Percentiles rank a stretch among this genome's conserved stretches.
phyloP scores from a whole-genome alignment of 495 filamentous ascomycete species.

The Poronia punctata region DNA sequence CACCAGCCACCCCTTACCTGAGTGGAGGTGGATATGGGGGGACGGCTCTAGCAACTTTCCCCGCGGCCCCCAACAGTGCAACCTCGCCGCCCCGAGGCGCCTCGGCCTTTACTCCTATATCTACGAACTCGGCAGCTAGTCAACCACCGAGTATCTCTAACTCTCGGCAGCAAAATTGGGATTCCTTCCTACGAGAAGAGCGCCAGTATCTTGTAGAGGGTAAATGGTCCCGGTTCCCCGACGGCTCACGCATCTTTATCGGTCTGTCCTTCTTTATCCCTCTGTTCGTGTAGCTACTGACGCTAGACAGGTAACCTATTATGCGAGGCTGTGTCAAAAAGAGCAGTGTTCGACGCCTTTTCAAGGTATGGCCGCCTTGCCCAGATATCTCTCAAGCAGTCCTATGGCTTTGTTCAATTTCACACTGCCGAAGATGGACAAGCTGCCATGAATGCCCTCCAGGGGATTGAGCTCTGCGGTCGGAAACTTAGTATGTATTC shows the following conservation, averaged over 20 bases:
- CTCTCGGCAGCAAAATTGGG: slow-evolving; percentile 66
- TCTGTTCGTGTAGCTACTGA: slow-evolving; percentile 4
- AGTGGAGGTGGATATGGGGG: too few species aligned
- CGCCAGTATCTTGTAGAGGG: slow-evolving; percentile 77
- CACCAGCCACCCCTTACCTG: slow-evolving; percentile 42
- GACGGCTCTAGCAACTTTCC: slow-evolving; percentile 5
- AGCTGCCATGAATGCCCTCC: slow-evolving; percentile 64
- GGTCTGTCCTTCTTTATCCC: slow-evolving; percentile 50
- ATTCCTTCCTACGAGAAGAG: slow-evolving; percentile 75
- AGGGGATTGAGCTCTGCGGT: slow-evolving; percentile 71
- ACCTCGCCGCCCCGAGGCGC: too few species aligned
- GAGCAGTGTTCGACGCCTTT: slow-evolving; percentile 87
- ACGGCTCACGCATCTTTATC: slow-evolving; percentile 81
- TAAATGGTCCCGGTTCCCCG: slow-evolving; percentile 88
- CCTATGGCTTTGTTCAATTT: slow-evolving; percentile 96
- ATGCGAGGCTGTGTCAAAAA: slow-evolving; percentile 86
- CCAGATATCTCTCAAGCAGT: slow-evolving; percentile 94
- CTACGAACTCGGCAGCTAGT: slow-evolving; percentile 4
- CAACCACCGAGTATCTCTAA: slow-evolving; percentile 38
- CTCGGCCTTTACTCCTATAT: slow-evolving; percentile 12
- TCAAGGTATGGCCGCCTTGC: slow-evolving; percentile 79
- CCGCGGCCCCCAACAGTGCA: neutral
- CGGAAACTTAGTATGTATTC: slow-evolving; percentile 80
- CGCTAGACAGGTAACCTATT: slow-evolving; percentile 71
- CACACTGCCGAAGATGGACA: slow-evolving; percentile 66